Conservation (phyloP, 2,329 filamentous ascomycete species). For the Penicillium sp. region DNA sequence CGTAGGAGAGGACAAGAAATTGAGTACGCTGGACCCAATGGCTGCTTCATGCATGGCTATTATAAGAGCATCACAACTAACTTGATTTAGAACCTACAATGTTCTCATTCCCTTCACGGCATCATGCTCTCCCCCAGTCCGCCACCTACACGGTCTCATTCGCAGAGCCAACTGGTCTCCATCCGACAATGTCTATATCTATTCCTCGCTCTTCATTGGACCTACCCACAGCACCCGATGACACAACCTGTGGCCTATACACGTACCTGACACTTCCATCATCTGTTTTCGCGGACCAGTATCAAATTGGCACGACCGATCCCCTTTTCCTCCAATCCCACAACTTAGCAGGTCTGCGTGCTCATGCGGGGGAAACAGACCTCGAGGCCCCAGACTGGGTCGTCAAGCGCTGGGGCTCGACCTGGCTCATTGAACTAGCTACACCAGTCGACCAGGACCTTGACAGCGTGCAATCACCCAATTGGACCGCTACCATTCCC, state of each 20-base stretch:
- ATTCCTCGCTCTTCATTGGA: slow-evolving; percentile 56
- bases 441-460: slow-evolving; percentile 44
- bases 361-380: slow-evolving; percentile 75
- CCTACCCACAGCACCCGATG: slow-evolving; percentile 48
- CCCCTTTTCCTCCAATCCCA: slow-evolving; percentile 77
- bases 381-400: slow-evolving; percentile 88
- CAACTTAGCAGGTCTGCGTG: slow-evolving; percentile 68
- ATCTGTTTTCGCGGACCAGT: slow-evolving; percentile 79
- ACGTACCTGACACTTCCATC: slow-evolving; percentile 82
- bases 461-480: slow-evolving; percentile 4
- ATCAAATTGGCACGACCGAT: slow-evolving; percentile 65
- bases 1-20: slow-evolving; percentile 70
- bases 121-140: slow-evolving; percentile 58
- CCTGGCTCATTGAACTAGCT: slow-evolving; percentile 72
- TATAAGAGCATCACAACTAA: slow-evolving; percentile 4
- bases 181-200: slow-evolving; percentile 73
- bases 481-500: slow-evolving; percentile 59
- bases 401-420: slow-evolving; percentile 74
- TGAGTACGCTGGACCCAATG: slow-evolving; percentile 48
- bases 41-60: neutral
- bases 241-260: slow-evolving; percentile 69
- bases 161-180: slow-evolving; percentile 72
- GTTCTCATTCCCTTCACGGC: slow-evolving; percentile 81
- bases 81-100: slow-evolving; percentile 63
- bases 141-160: slow-evolving; percentile 65